Base-by-base conservation (phyloP, 2,329 filamentous ascomycete genomes). In the Fusarium clavum region DNA sequence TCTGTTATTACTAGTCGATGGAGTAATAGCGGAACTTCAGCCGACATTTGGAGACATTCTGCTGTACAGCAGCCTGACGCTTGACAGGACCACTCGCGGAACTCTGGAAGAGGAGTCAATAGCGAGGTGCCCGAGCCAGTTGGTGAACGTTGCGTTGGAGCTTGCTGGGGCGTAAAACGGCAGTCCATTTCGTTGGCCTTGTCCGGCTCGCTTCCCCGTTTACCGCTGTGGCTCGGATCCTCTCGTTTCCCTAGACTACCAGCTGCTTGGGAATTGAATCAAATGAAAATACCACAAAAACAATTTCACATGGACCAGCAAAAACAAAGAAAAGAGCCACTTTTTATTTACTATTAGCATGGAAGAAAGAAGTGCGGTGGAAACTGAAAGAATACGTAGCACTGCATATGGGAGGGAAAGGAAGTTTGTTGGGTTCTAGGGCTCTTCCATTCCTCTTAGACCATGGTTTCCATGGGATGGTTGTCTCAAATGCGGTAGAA, bases 201-300 rank as follows among this genome's bases (percentile, higher is more conserved):
- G 64, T 51, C 68, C 72, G 73, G 69, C 60, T 73, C 64, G 64
- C 60, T 66, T 75, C 73, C 73, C 73, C 71, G 69, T 72, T 61
- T 67, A 38, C 49, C 57, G 57, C 64, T 62, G 67, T 70, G 59
- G 63, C 51, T 54, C 51, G 44, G 58, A 45, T 53, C 53, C 62
- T 66, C 58, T 72, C 61, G 67, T 75, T 64, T 72, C 73, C 73
- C 67, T 74, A 63, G 73, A 64, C 70, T 74, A 75, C 70, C 71
- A 63, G 70, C 63, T 67, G 47, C 66, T 61, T 74, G 72, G 68
- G 68, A 70, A 72, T 72, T 65, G 61, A 64, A 70, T 40, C 73
- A 59, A 69, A 71, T 69, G 53, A 69, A 48, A 47, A 61, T 51
- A 40, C 65, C 45, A 45, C 51, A 59, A 71, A 67, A 63, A 61